phyloP scores from a whole-genome alignment of 2,329 filamentous ascomycete genomes.

The Chaetothyriales sp. region DNA sequence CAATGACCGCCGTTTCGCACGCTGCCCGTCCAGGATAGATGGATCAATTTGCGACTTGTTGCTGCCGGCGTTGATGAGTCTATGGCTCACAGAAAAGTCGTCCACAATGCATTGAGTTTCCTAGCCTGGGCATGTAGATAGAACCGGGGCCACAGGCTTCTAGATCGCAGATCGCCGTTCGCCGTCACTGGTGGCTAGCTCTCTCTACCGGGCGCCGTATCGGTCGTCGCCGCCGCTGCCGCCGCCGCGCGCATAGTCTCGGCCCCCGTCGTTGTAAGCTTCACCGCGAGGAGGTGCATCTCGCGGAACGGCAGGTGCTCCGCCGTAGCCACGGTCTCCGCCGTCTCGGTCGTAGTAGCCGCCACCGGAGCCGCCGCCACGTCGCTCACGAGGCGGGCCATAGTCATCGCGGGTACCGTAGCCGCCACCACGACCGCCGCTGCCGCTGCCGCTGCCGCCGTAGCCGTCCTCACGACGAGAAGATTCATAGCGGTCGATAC shows the following conservation, averaged over 20 bases:
- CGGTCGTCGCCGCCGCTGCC: conserved; percentile 8
- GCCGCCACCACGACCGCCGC: conserved; percentile 39
- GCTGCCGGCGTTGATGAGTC: not conserved
- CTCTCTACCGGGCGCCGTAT: conserved; percentile 15
- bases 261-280: conserved; percentile 9
- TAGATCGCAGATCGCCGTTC: no score
- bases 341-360: conserved; percentile 30
- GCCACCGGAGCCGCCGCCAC: conserved; percentile 26
- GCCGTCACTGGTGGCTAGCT: not conserved
- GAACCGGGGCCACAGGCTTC: not conserved
- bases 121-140: not conserved
- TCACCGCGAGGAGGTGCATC: conserved; percentile 18
- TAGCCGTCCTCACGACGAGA: conserved; percentile 30
- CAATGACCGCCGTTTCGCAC: not conserved
- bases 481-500: conserved; percentile 34
- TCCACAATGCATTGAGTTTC: not conserved
- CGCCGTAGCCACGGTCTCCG: conserved; percentile 12
- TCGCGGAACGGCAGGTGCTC: conserved; percentile 11
- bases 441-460: conserved; percentile 30
- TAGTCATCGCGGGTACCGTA: conserved; percentile 37
- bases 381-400: conserved; percentile 18
- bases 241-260: conserved; percentile 15
- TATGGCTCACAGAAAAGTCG: not conserved
- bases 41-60: not conserved
- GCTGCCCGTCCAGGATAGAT: not conserved